Base-by-base conservation (phyloP, 176 grass and related monocot species). In the Zea mays region DNA sequence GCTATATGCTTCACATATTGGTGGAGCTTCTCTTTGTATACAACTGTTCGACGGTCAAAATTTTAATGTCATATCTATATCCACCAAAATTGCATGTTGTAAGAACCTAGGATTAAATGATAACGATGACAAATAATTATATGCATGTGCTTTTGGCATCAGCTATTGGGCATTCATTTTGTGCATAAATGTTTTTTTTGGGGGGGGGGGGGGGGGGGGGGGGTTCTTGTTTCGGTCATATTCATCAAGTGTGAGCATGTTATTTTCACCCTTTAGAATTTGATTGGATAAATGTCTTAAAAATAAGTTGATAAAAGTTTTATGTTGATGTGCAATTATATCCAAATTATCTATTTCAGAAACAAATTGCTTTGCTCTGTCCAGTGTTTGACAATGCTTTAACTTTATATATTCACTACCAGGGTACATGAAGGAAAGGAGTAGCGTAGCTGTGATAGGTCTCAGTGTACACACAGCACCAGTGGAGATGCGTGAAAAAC, bases 391-490 rank as follows among this genome's bases (percentile, higher is more conserved):
- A 82, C 56, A 81, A 68, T 48, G 51, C 79, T 62, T 50, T 70
- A 49, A 70, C 67, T 49, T 49, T 52, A 20, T 52, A 20, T 79
- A 11, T 83, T 87, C 10, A 46, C 6, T 79, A 40, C 15, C 87
- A 98, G 96, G 92, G 37, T 98, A 98, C 74, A 94, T 98, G 95
- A 98, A 98, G 74, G 96, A 98, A 70, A 88, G 83, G 51, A 98
- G 96, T 77, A 95, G 89, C 87, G 92, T 98, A 68, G 92, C 92
- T 71, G 96, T 95, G 21, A 87, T 98, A 10, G 96, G 89, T 63
- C 92, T 98, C 64, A 98, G 96, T 54, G 81, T 98, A 10, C 96
- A 98, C 70, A 98, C 96, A 51, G 83, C 96, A 62, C 87, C 96
- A 37, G 96, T 98, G 3, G 96, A 98, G 36, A 94, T 98, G 95